Conservation (phyloP, 495 filamentous ascomycete species). For the Penicillium cinerascens region DNA sequence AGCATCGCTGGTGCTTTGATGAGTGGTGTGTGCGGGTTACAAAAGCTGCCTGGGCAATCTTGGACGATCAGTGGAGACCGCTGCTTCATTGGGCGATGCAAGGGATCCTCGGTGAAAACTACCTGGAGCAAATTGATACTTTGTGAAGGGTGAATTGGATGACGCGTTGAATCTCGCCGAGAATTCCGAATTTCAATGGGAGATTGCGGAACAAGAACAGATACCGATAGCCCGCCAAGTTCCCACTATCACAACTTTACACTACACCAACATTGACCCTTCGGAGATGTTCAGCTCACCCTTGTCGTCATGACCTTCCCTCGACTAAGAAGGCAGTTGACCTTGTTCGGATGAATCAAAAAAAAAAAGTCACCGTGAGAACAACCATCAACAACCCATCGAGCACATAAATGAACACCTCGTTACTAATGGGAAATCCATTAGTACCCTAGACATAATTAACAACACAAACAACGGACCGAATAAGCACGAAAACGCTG, state of each 20-base stretch:
- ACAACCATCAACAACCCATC: slow-evolving; percentile 56
- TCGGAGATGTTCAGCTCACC: slow-evolving; percentile 17
- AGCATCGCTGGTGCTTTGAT: slow-evolving; percentile 47
- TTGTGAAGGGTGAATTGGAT: slow-evolving; percentile 1
- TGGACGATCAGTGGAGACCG: slow-evolving; percentile 39
- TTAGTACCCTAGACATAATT: slow-evolving; percentile 58
- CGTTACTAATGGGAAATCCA: slow-evolving; percentile 50
- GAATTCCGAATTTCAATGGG: too few species aligned
- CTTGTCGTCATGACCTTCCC: slow-evolving; percentile 18
- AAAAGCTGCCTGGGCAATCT: slow-evolving; percentile 33
- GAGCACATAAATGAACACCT: slow-evolving; percentile 61
- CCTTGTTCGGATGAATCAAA: slow-evolving; percentile 27
- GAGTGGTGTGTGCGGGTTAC: slow-evolving; percentile 41
- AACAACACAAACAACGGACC: slow-evolving; percentile 58
- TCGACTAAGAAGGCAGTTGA: slow-evolving; percentile 22
- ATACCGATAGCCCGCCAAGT: not conserved
- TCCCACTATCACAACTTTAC: slow-evolving; percentile 1
- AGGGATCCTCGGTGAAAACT: slow-evolving; percentile 31
- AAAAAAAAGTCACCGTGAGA: slow-evolving; percentile 52
- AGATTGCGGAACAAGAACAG: not conserved
- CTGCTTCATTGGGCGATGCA: slow-evolving; percentile 34
- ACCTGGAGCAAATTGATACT: slow-evolving; percentile 11
- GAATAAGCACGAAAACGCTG: slow-evolving; percentile 54
- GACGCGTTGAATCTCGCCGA: too few species aligned
- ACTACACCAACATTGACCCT: not conserved